Evolutionary conservation across 1,284 basidiomycete species (phyloP), one percentile per base, ranked within the genome.

Genomic region (Pascua sp.): DNA sequence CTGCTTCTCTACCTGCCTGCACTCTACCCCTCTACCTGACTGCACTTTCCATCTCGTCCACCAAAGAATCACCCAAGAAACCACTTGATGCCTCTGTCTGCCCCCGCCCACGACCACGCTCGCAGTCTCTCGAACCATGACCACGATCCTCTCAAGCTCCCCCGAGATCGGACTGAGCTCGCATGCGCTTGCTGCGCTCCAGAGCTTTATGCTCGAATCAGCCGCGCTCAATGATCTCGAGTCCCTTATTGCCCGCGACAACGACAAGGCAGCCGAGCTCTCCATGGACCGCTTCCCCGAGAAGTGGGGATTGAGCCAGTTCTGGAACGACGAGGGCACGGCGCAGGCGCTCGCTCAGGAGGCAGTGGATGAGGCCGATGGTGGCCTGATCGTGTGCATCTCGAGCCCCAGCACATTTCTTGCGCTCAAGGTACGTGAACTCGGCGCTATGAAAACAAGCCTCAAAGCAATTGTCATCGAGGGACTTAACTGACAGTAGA

Each of bases 261-360:
- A 17, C n/a, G 42, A 45, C 12, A 12, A 36, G 8, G 37, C 24
- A 38, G 17, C 41, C 11, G 32, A 13, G 32, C 45, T 54, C 36
- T 18, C 46, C 2, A 59, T 59, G 57, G 46, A 51, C 11, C 15
- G 43, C 16, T 59, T 59, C 46, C 53, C 53, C 13, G 57, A 59
- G 57, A 41, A 51, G 42, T 59, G 57, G 57, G 53, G 53, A 16
- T 48, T 59, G 49, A 55, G 53, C 53, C 57, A 59, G 57, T 59
- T 59, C 53, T 59, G 57, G 57, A 55, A 59, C 45, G 57, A 59
- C 46, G 57, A 48, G 38, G 24, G 24, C 5, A 59, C 49, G 7
- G 43, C 57, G 2, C 18, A 18, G 11, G 45, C 37, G 38, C 24
- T 59, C 12, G 57, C 49, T 9, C 43, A 48, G 13, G 57, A 59